These are phyloP conservation scores for Pyrenochaeta sp. DNA, from an alignment of 2,329 filamentous ascomycete species.

Conservation along the genomic window DNA sequence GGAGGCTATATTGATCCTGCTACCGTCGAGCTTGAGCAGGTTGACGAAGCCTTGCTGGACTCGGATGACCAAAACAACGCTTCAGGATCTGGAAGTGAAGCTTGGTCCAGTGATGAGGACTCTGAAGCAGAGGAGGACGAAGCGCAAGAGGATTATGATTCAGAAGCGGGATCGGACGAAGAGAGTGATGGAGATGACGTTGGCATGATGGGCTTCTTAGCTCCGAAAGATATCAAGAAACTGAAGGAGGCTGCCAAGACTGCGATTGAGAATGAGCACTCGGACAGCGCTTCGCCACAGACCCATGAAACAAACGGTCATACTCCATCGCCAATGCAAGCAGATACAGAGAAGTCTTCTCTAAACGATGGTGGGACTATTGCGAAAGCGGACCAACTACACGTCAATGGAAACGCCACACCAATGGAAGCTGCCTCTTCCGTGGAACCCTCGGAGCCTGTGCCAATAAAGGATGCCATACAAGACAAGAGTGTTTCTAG, in stretches of 20 bases:
- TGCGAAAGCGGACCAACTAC: constrained; percentile 9
- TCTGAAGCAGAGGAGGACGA: constrained; percentile 32
- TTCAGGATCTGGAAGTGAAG: constrained; percentile 47
- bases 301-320: constrained; percentile 33
- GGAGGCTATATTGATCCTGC: constrained; percentile 44
- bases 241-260: constrained; percentile 44
- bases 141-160: constrained; percentile 25
- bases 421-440: constrained; percentile 8
- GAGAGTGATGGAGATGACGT: constrained; percentile 44
- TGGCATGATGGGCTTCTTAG: constrained; percentile 47
- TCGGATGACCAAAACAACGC: constrained; percentile 40
- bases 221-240: constrained; percentile 44
- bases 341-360: constrained; percentile 53
- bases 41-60: constrained; percentile 52
- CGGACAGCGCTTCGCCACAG: constrained; percentile 48
- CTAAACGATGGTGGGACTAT: constrained; percentile 18
- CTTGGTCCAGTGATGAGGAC: constrained; percentile 49
- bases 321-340: constrained; percentile 51
- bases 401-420: constrained; percentile 21
- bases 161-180: constrained; percentile 34
- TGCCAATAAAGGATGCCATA: constrained; percentile 20
- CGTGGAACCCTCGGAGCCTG: constrained; percentile 22
- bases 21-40: constrained; percentile 50
- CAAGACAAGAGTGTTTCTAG: constrained; percentile 24
- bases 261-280: constrained; percentile 31